Evolutionary conservation across 106 monocot genomes (phyloP), one percentile per base, ranked within the genome.

Genomic region (Posidonia australis): DNA sequence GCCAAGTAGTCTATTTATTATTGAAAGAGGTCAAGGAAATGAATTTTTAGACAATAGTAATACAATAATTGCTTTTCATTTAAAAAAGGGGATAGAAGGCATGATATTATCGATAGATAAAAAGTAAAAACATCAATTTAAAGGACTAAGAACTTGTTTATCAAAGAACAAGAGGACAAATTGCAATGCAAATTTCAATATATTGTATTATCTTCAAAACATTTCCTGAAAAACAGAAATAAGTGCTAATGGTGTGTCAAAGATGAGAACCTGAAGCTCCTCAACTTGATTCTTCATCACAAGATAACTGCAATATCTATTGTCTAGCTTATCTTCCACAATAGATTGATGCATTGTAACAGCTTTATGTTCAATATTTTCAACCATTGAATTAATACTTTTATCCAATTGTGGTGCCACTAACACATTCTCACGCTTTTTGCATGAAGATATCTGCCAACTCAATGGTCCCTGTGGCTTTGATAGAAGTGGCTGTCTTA

Each of bases 221-320:
- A 68, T 49, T 49, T 17, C 49, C 49, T 17, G 4, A n/a, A 49
- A 49, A 14, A 14, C 3, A 17, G 5, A 49, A 14, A 49, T 14
- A 49, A 17, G 4, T 17, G 16, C n/a, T 19, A 49, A n/a, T n/a
- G n/a, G n/a, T 3, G 42, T 25, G n/a, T 19, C 61, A 64, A 26
- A 46, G 11, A 24, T 24, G 25, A 22, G 60, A 66, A 92, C 92
- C 92, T 92, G 81, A 73, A 84, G 82, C 23, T 92, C 87, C 66
- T 78, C 84, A 21, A 85, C 70, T 1, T 84, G 84, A 44, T 64
- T 76, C 68, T 36, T 67, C 78, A 92, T 81, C 26, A 82, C 55
- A 74, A 26, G 3, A 5, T 77, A 78, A 62, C 77, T 85, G 62
- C 65, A 55, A 58, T 77, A 88, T 66, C 21, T 62, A 18, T 7